Conservation (phyloP, 768 basidiomycete species). For the Termitomyces heimii region DNA sequence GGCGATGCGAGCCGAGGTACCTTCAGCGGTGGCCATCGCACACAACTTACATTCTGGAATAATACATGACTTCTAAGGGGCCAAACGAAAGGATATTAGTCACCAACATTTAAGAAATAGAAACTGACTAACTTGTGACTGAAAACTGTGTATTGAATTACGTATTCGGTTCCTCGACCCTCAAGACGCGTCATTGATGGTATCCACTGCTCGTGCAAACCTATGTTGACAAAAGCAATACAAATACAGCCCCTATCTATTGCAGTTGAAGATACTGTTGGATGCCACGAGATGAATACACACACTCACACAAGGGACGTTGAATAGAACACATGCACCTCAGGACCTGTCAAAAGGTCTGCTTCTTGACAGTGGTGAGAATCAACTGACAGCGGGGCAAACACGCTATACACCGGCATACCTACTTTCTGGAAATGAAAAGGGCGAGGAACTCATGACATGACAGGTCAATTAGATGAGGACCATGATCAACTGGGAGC, state of each 20-base stretch:
- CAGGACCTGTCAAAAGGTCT: neutral
- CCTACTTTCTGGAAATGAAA: neutral
- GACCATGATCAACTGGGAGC: neutral
- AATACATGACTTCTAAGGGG: neutral
- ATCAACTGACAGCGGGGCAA: neutral
- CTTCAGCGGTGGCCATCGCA: neutral
- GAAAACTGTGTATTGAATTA: neutral
- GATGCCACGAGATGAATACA: neutral
- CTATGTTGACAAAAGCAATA: neutral
- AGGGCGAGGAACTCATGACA: neutral
- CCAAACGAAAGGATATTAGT: slow-evolving; percentile 1
- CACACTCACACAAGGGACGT: neutral
- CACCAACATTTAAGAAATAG: neutral
- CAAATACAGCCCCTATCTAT: neutral
- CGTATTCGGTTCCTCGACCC: no score
- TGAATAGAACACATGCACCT: neutral
- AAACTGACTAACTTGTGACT: neutral
- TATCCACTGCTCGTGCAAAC: neutral
- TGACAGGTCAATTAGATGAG: neutral
- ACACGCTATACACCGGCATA: neutral
- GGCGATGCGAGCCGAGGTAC: neutral
- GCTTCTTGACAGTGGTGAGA: neutral
- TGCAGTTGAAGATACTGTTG: neutral
- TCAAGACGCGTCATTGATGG: neutral
- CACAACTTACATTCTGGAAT: neutral